Conservation (phyloP, 1,284 basidiomycete genomes). For the Salmacisia buchloeana region DNA sequence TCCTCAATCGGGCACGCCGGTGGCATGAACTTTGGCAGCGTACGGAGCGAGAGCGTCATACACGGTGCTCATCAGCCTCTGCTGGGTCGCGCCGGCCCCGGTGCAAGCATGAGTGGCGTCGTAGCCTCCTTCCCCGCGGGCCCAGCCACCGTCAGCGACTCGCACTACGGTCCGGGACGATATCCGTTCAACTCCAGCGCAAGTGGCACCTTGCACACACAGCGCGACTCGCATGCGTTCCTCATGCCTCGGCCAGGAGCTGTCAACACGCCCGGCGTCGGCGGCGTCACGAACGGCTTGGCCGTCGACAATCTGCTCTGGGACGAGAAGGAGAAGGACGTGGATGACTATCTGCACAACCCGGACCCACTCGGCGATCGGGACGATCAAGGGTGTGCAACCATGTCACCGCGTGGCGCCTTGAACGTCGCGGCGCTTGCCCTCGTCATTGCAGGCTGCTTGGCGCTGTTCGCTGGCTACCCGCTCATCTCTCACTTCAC, state of each 20-base stretch:
- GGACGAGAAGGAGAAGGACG: slow-evolving; percentile 24
- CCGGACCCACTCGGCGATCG: background rate
- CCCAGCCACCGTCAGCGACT: slow-evolving; percentile 1
- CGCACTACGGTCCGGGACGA: background rate
- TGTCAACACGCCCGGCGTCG: background rate
- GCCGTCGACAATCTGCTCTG: slow-evolving; percentile 1
- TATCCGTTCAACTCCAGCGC: background rate
- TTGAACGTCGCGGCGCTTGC: slow-evolving; percentile 6
- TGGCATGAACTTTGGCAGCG: too few relatives aligned
- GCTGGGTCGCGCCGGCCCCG: background rate
- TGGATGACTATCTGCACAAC: slow-evolving; percentile 35
- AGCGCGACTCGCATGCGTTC: background rate
- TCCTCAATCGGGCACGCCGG: background rate
- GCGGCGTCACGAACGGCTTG: background rate
- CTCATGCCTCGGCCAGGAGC: slow-evolving; percentile 1
- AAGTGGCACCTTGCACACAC: background rate
- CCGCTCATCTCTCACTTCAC: background rate
- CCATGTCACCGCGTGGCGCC: background rate
- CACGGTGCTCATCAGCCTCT: background rate
- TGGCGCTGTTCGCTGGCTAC: slow-evolving; percentile 10
- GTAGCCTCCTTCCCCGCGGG: background rate
- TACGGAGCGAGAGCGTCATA: background rate
- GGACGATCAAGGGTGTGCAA: slow-evolving; percentile 1
- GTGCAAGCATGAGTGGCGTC: slow-evolving; percentile 6
- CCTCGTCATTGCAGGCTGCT: background rate